Base-by-base conservation (phyloP, 2,329 filamentous ascomycete species). In the Phialocephala subalpina region DNA sequence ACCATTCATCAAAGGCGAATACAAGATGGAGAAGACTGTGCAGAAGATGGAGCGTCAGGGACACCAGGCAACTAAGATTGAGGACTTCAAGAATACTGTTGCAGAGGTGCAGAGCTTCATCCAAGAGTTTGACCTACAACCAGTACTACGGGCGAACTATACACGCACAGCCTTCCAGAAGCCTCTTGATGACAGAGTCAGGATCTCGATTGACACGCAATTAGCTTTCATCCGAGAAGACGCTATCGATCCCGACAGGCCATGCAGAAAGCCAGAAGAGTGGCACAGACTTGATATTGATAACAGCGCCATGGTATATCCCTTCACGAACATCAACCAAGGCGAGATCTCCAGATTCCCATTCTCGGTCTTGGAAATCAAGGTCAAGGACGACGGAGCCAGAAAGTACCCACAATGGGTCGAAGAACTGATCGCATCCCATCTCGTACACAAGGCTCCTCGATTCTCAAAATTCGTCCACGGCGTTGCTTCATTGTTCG, bases 401-500 rank as follows among this genome's bases (percentile, higher is more conserved):
- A 86, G 87, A 71, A 94, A 92, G 78, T 88, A 89, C 63, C 90
- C 92, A 4, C 87, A 90, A 69, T 99, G 96, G 96, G 84, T 98
- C 38, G 88, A 94, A 72, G 96, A 99, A 72, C 82, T 99, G 72
- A 97, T 97, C 88, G 86, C 87, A 60, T 97, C 94, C 5, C 95
- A 99, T 78, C 86, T 99, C 4, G 92, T 99, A 69, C 94, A 97
- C 77, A 89, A 94, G 55, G 90, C 92, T 0, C 93, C 94, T 1
- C 89, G 92, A 59, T 99, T 99, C 81, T 97, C 94, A 74, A 99
- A 99, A 78, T 99, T 98, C 73, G 92, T 97, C 2, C 95, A 99
- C 74, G 96, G 96, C 67, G 90, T 97, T 4, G 94, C 95, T 8
- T 90, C 91, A 45, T 84, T 99, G 1, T 98, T 98, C 72, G 96